Conservation (phyloP, 106 monocot genomes). For the Narthecium ossifragum region DNA sequence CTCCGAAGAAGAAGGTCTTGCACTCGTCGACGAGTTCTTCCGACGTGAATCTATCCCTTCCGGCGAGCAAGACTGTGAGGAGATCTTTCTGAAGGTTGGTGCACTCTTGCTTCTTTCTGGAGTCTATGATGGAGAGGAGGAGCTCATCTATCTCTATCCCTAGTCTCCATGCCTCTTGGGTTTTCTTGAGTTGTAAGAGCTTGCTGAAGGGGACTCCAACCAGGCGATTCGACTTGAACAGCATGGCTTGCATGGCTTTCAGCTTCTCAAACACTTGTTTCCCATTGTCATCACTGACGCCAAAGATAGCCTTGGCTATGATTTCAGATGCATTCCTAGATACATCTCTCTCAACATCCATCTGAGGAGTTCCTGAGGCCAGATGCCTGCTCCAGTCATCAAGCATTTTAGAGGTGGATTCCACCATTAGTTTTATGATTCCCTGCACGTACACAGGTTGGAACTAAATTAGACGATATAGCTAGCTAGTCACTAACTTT, state of each 20-base stretch:
- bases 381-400: not conserved
- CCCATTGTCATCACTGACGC: constrained; percentile 1
- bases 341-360: not conserved
- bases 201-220: constrained; percentile 5
- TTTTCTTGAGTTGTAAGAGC: not conserved
- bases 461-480: no score
- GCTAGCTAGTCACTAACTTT: no score
- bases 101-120: not conserved
- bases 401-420: constrained; percentile 1
- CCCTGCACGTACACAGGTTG: not conserved
- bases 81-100: constrained; percentile 10
- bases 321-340: not conserved
- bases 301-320: constrained; percentile 2
- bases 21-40: constrained; percentile 12
- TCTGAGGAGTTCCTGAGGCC: not conserved
- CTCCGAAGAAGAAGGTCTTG: constrained; percentile 15
- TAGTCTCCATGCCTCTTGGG: not conserved
- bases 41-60: not conserved
- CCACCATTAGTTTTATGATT: not conserved
- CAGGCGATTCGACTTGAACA: not conserved
- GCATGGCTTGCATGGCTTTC: not conserved
- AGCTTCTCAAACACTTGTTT: not conserved
- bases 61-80: not conserved
- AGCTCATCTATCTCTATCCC: not conserved
- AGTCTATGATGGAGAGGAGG: constrained; percentile 5